Base-by-base conservation (phyloP, 768 basidiomycete genomes). In the Calocybe indica region DNA sequence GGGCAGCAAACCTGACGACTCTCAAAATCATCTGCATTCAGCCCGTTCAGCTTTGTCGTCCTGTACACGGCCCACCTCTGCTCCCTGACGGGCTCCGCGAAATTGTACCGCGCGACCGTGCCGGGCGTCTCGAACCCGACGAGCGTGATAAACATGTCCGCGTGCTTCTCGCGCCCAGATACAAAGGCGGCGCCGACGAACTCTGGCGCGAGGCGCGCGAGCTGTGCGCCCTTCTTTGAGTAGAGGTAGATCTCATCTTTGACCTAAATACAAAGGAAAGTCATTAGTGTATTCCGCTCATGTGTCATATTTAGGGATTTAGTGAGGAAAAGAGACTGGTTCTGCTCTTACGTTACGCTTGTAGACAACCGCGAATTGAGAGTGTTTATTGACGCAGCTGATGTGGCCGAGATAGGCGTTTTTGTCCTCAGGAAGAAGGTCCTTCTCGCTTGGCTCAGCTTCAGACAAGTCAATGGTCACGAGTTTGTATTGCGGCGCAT, bases 221-320 rank as follows among this genome's bases (percentile, higher is more conserved):
- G 52, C 42, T 67, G 71, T 52, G 68, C 55, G 28, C 89, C 88
- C 5, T 63, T 61, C 40, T 74, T 67, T 33, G 76, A 67, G 64
- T 87, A 82, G 37, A 92, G 60, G 62, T 88, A 87, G 31, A 92
- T 71, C 62, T 89, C 85, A 56, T 91, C 87, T 50, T 82, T 84
- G 58, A 91, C 85, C 85, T 84, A 44, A 33, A 37, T 12, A 13
- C 31, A 33, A 12, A n/a, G 35, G 13, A 35, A 28, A 47, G 50
- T 46, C 15, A 58, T 39, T 10, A 30, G 30, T 13, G 4, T 22
- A 2, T 22, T 22, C 22, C 22, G 22, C 22, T 22, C 22, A 22
- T 22, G 22, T 22, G 1, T 22, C 22, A 22, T 22, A 14, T 44
- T 15, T 45, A 40, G 34, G 14, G 31, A 40, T 14, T 22, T 22